Evolutionary conservation across 2,329 filamentous ascomycete species (phyloP), one percentile per base, ranked within the genome.

Genomic region (Akanthomyces lecanii): DNA sequence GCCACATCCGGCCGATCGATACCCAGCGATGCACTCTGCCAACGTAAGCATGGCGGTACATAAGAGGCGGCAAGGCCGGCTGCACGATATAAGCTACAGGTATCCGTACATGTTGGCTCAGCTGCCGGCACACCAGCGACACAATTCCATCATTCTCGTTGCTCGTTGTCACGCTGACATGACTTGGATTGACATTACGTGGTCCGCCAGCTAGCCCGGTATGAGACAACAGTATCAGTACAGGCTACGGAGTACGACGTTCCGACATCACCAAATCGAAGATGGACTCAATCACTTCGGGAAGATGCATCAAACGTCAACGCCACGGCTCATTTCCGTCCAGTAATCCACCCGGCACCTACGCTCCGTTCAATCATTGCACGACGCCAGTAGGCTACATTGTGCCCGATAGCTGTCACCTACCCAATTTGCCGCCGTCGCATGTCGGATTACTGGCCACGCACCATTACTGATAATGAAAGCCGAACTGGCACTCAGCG

Each of bases 11-110:
- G 38, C 11, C 48, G 58, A 61, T 53, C 58, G 58, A 61, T 61
- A 28, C 30, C 18, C 48, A 42, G 21, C n/a, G 48, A 53, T 61
- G 38, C 58, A 25, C 6, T 18, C 28, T 23, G 58, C 58, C 58
- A 52, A 61, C 58, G 48, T 61, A 44, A 61, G 58, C 58, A 52
- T 50, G 47, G 23, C 36, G 8, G 33, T 30, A 58, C 40, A 56
- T 44, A 21, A 21, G 18, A 16, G 36, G 52, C 33, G 45, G 45
- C 45, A 28, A 23, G 21, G 23, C 47, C 21, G 45, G 18, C 23
- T 25, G 47, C 25, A 30, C 47, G 11, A 25, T 48, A 48, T 50
- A 36, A 36, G 33, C 33, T 16, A 50, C 12, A 50, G 10, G 23
- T 50, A 30, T 30, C 28, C 28, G 28, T 30, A 54, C 51, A 36